Percentiles rank a stretch among this genome's conserved stretches.
These are phyloP conservation scores for Backusella psychrophila DNA, from an alignment of 192 early-diverging fungal genomes.

Conservation along the genomic window DNA sequence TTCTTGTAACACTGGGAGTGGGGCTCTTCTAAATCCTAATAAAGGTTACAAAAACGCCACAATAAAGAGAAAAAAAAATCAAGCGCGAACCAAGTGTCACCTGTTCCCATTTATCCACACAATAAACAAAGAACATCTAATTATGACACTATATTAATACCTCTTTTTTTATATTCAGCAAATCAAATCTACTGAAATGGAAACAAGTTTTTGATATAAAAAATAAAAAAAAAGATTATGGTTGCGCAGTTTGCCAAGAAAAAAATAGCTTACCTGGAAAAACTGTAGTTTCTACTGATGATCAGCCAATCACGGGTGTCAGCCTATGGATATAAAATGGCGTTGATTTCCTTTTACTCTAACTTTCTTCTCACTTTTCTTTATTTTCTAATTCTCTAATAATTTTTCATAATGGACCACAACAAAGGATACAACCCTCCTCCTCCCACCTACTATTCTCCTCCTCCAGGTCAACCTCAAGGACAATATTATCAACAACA, in stretches of 20 bases:
- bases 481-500: background rate
- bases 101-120: background rate
- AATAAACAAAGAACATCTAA: background rate
- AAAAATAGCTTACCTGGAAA: background rate
- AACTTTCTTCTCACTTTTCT: background rate
- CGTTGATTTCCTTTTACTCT: background rate
- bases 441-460: slow-evolving; percentile 9
- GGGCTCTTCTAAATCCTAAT: background rate
- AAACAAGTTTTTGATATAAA: background rate
- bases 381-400: background rate
- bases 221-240: background rate
- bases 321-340: background rate
- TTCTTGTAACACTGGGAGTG: background rate
- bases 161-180: background rate
- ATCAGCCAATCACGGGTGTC: slow-evolving; percentile 1
- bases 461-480: slow-evolving; percentile 19
- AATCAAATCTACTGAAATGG: background rate
- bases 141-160: background rate
- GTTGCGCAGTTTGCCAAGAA: slow-evolving; percentile 5
- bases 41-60: background rate
- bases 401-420: slow-evolving; percentile 3
- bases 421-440: slow-evolving; percentile 2
- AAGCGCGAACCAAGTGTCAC: background rate
- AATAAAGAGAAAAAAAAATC: background rate
- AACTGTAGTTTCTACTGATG: background rate